Percentiles rank a stretch among this genome's conserved stretches.
phyloP scores from a whole-genome alignment of 2,329 filamentous ascomycete species.

The Lasiodiplodia theobromae region DNA sequence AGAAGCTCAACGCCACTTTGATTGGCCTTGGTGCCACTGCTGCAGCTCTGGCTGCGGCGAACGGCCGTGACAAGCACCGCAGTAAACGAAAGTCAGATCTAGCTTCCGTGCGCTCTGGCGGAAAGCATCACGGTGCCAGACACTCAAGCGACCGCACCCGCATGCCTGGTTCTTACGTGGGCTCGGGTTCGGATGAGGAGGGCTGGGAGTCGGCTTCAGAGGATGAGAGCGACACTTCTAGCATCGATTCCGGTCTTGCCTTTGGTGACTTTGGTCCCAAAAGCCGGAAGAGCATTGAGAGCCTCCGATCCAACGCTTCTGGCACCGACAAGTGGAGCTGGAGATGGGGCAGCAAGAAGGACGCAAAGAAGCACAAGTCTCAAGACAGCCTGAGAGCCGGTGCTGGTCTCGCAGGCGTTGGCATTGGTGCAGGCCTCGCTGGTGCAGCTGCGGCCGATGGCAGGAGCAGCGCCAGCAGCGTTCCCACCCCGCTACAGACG shows the following conservation, averaged over 20 bases:
- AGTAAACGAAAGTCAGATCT: slow-evolving; percentile 40
- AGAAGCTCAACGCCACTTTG: slow-evolving; percentile 55
- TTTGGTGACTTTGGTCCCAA: slow-evolving; percentile 60
- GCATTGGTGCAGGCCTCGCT: slow-evolving; percentile 30
- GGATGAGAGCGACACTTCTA: slow-evolving; percentile 51
- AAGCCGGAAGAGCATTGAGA: slow-evolving; percentile 56
- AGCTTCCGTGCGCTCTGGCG: slow-evolving; percentile 44
- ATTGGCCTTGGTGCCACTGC: slow-evolving; percentile 57
- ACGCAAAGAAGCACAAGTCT: slow-evolving; percentile 37
- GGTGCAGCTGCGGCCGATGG: slow-evolving; percentile 55
- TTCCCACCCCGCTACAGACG: slow-evolving; percentile 63
- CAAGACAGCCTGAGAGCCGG: slow-evolving; percentile 45
- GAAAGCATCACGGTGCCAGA: slow-evolving; percentile 30
- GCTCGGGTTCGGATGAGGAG: slow-evolving; percentile 54
- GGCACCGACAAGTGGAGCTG: slow-evolving; percentile 66
- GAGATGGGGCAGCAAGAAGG: slow-evolving; percentile 64
- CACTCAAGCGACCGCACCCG: slow-evolving; percentile 34
- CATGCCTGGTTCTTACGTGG: slow-evolving; percentile 35
- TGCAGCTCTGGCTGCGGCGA: slow-evolving; percentile 55
- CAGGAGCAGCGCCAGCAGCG: slow-evolving; percentile 53
- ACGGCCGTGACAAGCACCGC: slow-evolving; percentile 42
- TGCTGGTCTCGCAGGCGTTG: slow-evolving; percentile 50
- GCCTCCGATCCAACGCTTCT: slow-evolving; percentile 61
- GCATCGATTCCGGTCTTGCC: slow-evolving; percentile 65
- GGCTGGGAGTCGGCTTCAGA: slow-evolving; percentile 52